Base-by-base conservation (phyloP, 164 flowering plant species). In the Stephania yunnanensis region DNA sequence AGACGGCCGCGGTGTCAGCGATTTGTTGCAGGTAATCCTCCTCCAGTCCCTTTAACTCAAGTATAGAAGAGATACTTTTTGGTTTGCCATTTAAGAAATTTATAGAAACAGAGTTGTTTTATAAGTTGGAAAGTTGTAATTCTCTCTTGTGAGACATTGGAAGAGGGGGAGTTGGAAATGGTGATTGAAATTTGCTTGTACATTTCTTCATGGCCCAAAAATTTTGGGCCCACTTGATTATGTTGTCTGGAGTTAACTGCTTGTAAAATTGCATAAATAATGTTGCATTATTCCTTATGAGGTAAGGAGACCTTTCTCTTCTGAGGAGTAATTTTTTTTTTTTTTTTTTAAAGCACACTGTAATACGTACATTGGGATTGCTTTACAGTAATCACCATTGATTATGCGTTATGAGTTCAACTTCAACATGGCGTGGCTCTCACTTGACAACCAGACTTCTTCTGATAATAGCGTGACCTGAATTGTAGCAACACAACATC, bases 1-100 rank as follows among this genome's bases (percentile, higher is more conserved):
- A 86, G 98, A 69, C 87, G 99, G 42, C 93, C 95, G 52, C 89
- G 93, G 36, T 75, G 99, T 70, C 97, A 90, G 82, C 88, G 98
- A 75, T 85, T 86, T 78, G 86, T 91, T 44, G 87, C 87, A 29
- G 92, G 90, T 82, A 88, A 85, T 83, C 87, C 44, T 63, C 69
- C 79, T 48, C 44, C 61, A 19, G n/a, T 58, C 10, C 48, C 76
- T 77, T 20, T 74, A 55, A 74, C 83, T 31, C 55, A 58, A 66
- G 75, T 70, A 68, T 72, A 72, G 75, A n/a, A 65, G 53, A 48
- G 53, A 58, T 29, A 5, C 55, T 6, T 69, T 50, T 74, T 31
- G 69, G 68, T 76, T 52, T 68, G 77, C 8, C 19, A 53, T 71
- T 73, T 73, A 10, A 73, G 25, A 69, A 68, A 55, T 22, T 68